phyloP scores from a whole-genome alignment of 139 green algal genomes.

The Chlamydomonas applanata region DNA sequence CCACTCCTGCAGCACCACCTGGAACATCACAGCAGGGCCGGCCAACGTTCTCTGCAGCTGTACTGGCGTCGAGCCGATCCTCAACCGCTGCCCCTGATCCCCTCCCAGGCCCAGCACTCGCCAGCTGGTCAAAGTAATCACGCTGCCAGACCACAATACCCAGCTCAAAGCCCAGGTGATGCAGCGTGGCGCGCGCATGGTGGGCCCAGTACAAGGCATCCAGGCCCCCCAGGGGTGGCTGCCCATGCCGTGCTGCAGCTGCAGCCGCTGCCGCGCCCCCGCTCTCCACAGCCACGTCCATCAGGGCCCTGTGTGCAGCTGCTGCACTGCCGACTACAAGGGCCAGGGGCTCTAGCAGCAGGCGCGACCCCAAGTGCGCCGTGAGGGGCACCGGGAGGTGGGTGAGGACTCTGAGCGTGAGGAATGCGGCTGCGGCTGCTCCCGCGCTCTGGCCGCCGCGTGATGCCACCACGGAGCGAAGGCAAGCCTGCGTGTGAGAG shows the following conservation, averaged over 20 bases:
- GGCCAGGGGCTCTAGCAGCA: background rate
- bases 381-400: background rate
- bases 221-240: background rate
- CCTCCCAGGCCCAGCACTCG: too few species aligned
- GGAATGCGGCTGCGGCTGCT: background rate
- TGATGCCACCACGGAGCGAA: background rate
- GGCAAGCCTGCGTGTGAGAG: background rate
- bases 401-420: background rate
- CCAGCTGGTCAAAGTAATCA: slow-evolving; percentile 6
- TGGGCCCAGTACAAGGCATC: background rate
- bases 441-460: background rate
- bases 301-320: background rate
- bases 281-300: background rate
- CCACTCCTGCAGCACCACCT: too few species aligned
- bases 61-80: too few species aligned
- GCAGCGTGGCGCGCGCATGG: slow-evolving; percentile 20
- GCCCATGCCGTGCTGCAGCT: background rate
- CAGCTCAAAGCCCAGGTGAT: slow-evolving; percentile 36
- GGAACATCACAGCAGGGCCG: too few species aligned
- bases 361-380: background rate
- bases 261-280: background rate
- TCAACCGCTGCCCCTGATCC: too few species aligned
- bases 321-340: background rate
- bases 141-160: slow-evolving; percentile 32
- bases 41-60: too few species aligned